Percentiles rank a stretch among this genome's conserved stretches.
phyloP scores from a whole-genome alignment of 306 rosid genomes.

The Casuarina cunninghamiana region DNA sequence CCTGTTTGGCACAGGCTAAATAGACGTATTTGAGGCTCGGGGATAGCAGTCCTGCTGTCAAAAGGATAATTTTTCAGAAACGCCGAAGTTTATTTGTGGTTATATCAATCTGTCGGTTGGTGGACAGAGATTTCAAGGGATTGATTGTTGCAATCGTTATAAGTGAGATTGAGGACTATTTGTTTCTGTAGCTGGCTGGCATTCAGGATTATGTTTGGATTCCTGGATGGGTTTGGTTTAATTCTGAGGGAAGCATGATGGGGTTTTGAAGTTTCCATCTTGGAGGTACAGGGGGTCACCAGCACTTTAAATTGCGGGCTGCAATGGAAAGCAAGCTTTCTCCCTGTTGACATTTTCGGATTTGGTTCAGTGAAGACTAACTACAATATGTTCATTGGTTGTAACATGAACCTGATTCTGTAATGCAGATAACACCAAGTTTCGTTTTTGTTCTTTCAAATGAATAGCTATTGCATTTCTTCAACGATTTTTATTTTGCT shows the following conservation, averaged over 20 bases:
- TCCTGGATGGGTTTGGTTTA: background rate
- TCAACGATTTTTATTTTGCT: background rate
- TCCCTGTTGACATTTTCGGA: background rate
- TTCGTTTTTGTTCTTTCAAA: background rate
- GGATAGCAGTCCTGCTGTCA: background rate
- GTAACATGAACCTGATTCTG: background rate
- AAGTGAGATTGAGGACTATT: background rate
- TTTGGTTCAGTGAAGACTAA: background rate
- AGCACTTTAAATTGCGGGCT: background rate
- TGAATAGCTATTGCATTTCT: background rate
- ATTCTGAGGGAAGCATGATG: background rate
- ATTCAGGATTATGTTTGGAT: background rate
- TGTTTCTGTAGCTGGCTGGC: background rate
- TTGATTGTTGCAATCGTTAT: background rate
- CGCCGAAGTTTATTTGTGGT: background rate
- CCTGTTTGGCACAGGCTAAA: slow-evolving; percentile 48
- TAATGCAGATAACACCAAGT: background rate
- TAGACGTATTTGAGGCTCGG: slow-evolving; percentile 8
- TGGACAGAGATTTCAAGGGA: background rate
- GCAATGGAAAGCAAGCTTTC: background rate
- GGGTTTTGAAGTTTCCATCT: background rate
- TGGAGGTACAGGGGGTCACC: background rate
- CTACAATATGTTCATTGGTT: background rate
- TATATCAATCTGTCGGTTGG: background rate
- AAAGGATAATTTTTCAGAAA: background rate